Percentiles rank a stretch among this genome's conserved stretches.
Conservation (phyloP, 306 rosid species). For the Fragaria nilgerrensis region DNA sequence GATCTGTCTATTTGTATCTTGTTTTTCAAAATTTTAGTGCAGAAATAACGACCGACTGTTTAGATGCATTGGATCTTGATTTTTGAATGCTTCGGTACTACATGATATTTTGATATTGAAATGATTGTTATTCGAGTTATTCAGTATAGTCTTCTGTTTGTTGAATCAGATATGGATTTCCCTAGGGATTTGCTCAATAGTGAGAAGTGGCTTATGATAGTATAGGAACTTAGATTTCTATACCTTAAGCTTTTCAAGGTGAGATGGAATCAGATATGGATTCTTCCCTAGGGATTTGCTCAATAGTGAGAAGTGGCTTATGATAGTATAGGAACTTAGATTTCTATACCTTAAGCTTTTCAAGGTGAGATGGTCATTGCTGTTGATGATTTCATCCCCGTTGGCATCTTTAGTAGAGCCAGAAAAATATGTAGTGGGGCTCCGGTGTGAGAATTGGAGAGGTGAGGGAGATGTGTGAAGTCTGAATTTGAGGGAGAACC, state of each 20-base stretch:
- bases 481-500: no score
- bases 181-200: background rate
- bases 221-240: background rate
- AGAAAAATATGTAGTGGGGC: no score
- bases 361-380: background rate
- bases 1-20: background rate
- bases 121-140: background rate
- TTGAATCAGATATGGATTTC: background rate
- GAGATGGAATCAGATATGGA: background rate
- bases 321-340: background rate
- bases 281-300: background rate
- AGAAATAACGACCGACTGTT: no score
- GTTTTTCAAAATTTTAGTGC: no score
- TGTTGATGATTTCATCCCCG: no score
- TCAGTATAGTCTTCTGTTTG: background rate
- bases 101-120: no score
- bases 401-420: no score
- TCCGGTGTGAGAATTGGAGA: no score
- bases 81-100: no score
- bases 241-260: background rate
- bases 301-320: background rate
- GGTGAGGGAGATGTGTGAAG: no score
- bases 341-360: background rate
- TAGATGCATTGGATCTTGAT: background rate
- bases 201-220: background rate